Base-by-base conservation (phyloP, 768 basidiomycete genomes). In the Phaffia australis region DNA sequence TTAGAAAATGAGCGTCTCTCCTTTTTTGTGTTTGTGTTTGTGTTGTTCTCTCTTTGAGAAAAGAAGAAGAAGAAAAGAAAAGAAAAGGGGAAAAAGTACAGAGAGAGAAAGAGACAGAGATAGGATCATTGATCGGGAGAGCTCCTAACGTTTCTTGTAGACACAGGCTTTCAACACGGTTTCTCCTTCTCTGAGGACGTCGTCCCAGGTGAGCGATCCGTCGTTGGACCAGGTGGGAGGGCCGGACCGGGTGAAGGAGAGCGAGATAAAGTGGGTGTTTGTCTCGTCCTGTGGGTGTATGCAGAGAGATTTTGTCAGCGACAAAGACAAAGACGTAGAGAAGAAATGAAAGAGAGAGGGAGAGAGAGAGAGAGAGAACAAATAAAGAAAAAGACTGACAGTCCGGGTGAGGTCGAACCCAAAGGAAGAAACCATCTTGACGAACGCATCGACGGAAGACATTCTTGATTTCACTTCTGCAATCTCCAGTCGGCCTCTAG, bases 381-480 rank as follows among this genome's bases (percentile, higher is more conserved):
- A 51, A 51, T 51, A 16, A 23, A 16, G 50, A 51, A 16, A 51
- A 51, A 25, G 58, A 48, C 74, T 27, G 73, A 89, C 90, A 81
- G 87, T 89, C 15, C 79, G 80, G 70, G 78, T 79, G 48, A 88
- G 78, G 58, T 80, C 81, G 78, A 93, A 95, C 5, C 92, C 92
- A 61, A 89, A 78, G 1, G 82, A 81, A 29, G 71, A 74, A 16
- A 94, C 76, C 47, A 91, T 74, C 19, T 80, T 80, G 46, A 81
- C 77, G 71, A 95, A 94, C 47, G 82, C 81, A 55, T 85, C 82
- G 6, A 85, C 75, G 62, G 83, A 81, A 1, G 81, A 80, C 72
- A 95, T 87, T 8, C 92, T 84, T 74, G 88, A 90, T 0, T 88
- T 81, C 29, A 93, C 92, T 77, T 95, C 92, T 1, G 92, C 90